Evolutionary conservation across 1,284 basidiomycete species (phyloP), one percentile per base, ranked within the genome.

Genomic region (Phenoliferia sp.): DNA sequence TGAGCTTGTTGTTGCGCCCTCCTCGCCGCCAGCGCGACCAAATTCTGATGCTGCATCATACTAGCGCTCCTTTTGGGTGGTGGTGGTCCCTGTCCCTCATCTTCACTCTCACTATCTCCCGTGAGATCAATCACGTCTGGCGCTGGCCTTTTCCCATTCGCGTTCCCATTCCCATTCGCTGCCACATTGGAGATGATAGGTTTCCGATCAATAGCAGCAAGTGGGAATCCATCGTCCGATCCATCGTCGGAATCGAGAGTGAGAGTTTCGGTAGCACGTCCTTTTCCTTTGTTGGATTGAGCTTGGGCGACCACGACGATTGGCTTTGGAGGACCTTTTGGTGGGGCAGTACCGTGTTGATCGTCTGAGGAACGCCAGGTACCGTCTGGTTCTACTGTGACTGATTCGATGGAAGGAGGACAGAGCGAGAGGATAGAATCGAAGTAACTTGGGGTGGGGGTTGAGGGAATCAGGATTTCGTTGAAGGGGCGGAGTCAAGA

Each of bases 281-380:
- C 60, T 65, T 50, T 39, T 60, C 12, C 68, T 71, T 55, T 59
- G n/a, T 62, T 50, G 15, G 66, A 61, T 31, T 39, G 29, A 31
- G 64, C 32, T n/a, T 65, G 74, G 29, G 73, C 72, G 61, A 75
- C 79, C 55, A 63, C 69, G 55, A 78, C 59, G 61, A 15, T 59
- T 22, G 15, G 52, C 61, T 32, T 44, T 63, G 76, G 76, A 66
- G 9, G 50, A n/a, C n/a, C n/a, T 80, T 80, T 56, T 79, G 78
- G 58, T 78, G 79, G 32, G 79, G 81, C 77, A 15, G 91, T 93
- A 2, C 85, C 92, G 75, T 86, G 89, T 78, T 89, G 90, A 80
- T 90, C 86, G 79, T 98, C 92, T 22, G 85, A 82, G 0, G 93
- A 93, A 77, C 95, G 93, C 96, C 96, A 99, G 76, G 93, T 87